phyloP scores from a whole-genome alignment of 2,329 filamentous ascomycete species.

The Diatrype stigma region DNA sequence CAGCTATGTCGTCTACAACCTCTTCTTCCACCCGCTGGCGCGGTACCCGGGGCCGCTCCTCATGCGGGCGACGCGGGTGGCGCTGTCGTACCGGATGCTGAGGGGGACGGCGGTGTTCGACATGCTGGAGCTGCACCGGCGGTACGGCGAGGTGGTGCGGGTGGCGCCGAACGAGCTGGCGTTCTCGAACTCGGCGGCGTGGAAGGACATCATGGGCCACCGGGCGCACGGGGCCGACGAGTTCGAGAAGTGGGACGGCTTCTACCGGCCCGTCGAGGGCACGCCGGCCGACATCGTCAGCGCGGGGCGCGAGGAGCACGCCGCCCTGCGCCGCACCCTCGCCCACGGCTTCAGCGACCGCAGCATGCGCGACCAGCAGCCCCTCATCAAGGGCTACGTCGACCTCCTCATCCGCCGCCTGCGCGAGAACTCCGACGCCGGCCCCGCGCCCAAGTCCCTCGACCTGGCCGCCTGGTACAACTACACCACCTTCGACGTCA shows the following conservation, averaged over 20 bases:
- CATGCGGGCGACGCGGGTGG: conserved; percentile 7
- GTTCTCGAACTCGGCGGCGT: conserved; percentile 30
- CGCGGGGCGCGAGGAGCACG: conserved; percentile 24
- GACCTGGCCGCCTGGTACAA: conserved; percentile 12
- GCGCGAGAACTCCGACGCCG: background rate
- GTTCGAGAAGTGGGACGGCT: conserved; percentile 21
- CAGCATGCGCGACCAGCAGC: conserved; percentile 16
- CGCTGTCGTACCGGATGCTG: conserved; percentile 1
- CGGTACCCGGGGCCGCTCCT: conserved; percentile 18
- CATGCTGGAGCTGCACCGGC: conserved; percentile 22
- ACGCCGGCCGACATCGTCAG: conserved; percentile 26
- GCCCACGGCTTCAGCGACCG: conserved; percentile 16
- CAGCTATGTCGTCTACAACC: conserved; percentile 12
- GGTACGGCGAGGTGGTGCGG: conserved; percentile 37
- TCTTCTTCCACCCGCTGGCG: conserved; percentile 18
- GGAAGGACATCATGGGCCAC: conserved; percentile 27
- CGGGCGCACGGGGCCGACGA: conserved; percentile 14
- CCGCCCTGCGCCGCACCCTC: conserved; percentile 21
- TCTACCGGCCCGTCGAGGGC: conserved; percentile 19
- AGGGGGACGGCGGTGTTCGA: conserved; percentile 11
- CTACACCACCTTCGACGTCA: conserved; percentile 19
- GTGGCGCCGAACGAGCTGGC: conserved; percentile 36
- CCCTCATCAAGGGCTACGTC: conserved; percentile 15
- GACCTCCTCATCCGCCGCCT: conserved; percentile 14
- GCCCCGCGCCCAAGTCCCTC: background rate